Evolutionary conservation across 768 basidiomycete genomes (phyloP), one percentile per base, ranked within the genome.

Genomic region (Hortiboletus campestris): DNA sequence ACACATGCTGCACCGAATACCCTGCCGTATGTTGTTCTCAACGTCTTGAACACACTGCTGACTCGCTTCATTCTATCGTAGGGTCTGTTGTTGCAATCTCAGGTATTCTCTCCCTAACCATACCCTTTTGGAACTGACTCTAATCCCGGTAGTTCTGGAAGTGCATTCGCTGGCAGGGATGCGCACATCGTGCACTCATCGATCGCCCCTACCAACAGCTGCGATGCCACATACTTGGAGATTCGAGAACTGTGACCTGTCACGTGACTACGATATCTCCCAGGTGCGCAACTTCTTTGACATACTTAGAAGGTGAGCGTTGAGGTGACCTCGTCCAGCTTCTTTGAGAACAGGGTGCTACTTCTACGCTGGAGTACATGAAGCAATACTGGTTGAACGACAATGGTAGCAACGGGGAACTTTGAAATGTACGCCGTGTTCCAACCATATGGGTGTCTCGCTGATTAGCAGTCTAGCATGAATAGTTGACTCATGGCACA

Each of bases 401-500:
- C 42, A 74, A 79, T 58, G 86, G 84, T 9, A 59, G 76, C 16
- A 83, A 81, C 59, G 81, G 89, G 62, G 64, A 78, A 32, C 84
- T 89, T 65, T 90, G 88, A 88, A 80, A 84, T 76, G 85, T 84
- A 61, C 32, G 80, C 53, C 41, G 10, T 40, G 32, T 17, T 45
- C 19, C 38, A 17, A 43, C 19, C 13, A 3, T 32, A n/a, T 31
- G 11, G 31, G 41, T 13, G 17, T 29, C 47, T 49, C 11, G 9
- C 46, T 66, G 14, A 60, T 57, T 25, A n/a, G 38, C 22, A 40
- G 28, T 50, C 5, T 51, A 84, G 82, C 86, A 90, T 55, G 88
- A 89, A 67, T 89, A 88, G 88, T 57, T 71, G 11, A 81, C 76
- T 13, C 88, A 89, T 62, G 88, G 88, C 32, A 89, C 80, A 11